phyloP scores from a whole-genome alignment of 2,329 filamentous ascomycete genomes.

The Fusarium torulosum region DNA sequence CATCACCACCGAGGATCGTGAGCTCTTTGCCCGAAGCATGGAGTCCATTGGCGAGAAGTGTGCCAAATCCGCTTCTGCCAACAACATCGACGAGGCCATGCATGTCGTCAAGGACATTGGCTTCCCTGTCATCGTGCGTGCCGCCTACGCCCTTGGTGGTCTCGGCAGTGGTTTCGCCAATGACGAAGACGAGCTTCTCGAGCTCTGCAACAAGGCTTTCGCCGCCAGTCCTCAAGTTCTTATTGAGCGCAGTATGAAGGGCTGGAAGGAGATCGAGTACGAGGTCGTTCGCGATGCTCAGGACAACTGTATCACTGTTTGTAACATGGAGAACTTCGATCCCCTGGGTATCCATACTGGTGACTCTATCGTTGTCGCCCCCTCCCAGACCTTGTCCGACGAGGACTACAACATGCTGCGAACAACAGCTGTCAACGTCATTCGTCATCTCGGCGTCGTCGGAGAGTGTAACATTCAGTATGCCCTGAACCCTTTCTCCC shows the following conservation, averaged over 20 bases:
- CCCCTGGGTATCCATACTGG: conserved; percentile 97
- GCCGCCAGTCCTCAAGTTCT: conserved; percentile 95
- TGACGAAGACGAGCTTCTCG: conserved; percentile 82
- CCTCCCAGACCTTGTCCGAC: conserved; percentile 95
- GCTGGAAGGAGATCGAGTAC: conserved; percentile 99
- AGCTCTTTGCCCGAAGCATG: conserved; percentile 98
- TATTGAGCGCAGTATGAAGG: conserved; percentile 98
- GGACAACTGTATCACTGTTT: conserved; percentile 99
- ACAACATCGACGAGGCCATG: conserved; percentile 88
- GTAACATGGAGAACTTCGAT: conserved; percentile 99
- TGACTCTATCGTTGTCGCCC: conserved; percentile 97
- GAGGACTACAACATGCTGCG: conserved; percentile 99
- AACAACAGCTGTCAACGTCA: conserved; percentile 96
- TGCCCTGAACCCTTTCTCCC: conserved; percentile 92
- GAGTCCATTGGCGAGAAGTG: conserved; percentile 98
- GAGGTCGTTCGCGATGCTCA: conserved; percentile 95
- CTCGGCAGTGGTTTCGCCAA: conserved; percentile 96
- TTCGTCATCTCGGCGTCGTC: conserved; percentile 95
- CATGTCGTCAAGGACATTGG: conserved; percentile 90
- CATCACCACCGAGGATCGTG: conserved; percentile 97
- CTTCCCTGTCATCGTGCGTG: conserved; percentile 96
- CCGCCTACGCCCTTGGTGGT: conserved; percentile 94
- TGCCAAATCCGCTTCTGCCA: conserved; percentile 95
- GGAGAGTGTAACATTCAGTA: conserved; percentile 99
- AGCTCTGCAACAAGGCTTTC: conserved; percentile 94